These are phyloP conservation scores for Dactylellina drechsleri DNA, from an alignment of 2,329 filamentous ascomycete genomes.

Conservation along the genomic window DNA sequence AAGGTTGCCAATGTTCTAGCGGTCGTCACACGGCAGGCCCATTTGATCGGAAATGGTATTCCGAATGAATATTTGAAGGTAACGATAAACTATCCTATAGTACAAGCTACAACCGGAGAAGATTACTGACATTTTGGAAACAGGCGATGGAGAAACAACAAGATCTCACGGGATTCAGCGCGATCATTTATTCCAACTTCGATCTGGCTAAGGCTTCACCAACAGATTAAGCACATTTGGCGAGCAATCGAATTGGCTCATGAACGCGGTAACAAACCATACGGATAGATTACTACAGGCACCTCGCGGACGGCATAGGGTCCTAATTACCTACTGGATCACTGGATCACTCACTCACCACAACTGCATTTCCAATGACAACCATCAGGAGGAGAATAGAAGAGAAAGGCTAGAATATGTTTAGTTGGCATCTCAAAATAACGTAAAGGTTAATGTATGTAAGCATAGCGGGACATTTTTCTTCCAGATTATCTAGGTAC, in stretches of 20 bases:
- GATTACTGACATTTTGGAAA: conserved; percentile 65
- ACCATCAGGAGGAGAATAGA: too few relatives aligned
- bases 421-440: background rate
- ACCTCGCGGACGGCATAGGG: too few relatives aligned
- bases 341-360: too few relatives aligned
- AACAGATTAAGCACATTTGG: conserved; percentile 18
- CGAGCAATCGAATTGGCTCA: too few relatives aligned
- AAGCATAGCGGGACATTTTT: conserved; percentile 23
- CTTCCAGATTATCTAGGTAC: conserved; percentile 5
- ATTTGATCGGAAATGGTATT: conserved; percentile 82
- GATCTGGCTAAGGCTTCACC: conserved; percentile 61
- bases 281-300: too few relatives aligned
- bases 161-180: conserved; percentile 83
- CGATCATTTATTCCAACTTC: conserved; percentile 87
- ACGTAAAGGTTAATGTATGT: conserved; percentile 26
- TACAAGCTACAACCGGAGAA: conserved; percentile 57
- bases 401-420: background rate
- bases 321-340: too few relatives aligned
- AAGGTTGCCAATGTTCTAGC: conserved; percentile 91
- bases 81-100: conserved; percentile 56
- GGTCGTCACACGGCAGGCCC: conserved; percentile 88
- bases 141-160: conserved; percentile 77
- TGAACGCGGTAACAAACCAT: background rate
- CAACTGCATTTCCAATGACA: too few relatives aligned
- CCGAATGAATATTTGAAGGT: conserved; percentile 74